phyloP scores from a whole-genome alignment of 176 grass and related monocot genomes.

The Oryza nivara region DNA sequence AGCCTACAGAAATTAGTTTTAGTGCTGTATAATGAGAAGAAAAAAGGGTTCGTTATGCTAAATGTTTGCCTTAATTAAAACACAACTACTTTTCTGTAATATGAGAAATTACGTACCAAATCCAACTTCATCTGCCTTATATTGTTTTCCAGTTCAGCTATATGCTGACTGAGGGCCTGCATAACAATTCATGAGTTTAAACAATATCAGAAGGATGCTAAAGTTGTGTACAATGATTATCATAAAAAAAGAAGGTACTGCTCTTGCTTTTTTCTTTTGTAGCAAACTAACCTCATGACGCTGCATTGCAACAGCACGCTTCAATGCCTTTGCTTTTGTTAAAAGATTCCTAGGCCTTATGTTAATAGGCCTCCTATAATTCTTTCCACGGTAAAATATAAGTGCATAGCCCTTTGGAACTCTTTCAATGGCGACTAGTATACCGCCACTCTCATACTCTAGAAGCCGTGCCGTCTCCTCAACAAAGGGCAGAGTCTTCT shows the following conservation, averaged over 20 bases:
- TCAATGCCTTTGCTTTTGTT: slow-evolving; percentile 94
- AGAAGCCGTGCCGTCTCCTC: slow-evolving; percentile 83
- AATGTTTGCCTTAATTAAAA: not conserved
- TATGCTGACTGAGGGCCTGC: slow-evolving; percentile 96
- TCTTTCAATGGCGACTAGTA: slow-evolving; percentile 90
- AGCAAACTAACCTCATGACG: slow-evolving; percentile 85
- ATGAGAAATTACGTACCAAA: slow-evolving; percentile 67
- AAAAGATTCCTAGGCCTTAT: slow-evolving; percentile 94
- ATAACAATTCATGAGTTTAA: slow-evolving; percentile 34
- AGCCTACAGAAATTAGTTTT: not conserved
- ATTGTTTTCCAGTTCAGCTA: slow-evolving; percentile 68
- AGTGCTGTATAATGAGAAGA: not conserved
- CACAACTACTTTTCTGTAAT: not conserved
- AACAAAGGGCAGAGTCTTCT: slow-evolving; percentile 84
- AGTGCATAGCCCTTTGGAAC: slow-evolving; percentile 85
- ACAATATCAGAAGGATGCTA: slow-evolving; percentile 20
- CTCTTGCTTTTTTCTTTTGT: not conserved
- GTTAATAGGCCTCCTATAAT: slow-evolving; percentile 92
- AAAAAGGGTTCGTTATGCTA: not conserved
- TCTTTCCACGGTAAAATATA: slow-evolving; percentile 97
- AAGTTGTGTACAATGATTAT: not conserved
- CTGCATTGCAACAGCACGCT: slow-evolving; percentile 92
- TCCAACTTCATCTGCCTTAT: slow-evolving; percentile 82
- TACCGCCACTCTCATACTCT: slow-evolving; percentile 93
- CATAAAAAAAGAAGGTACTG: not conserved